Percentiles rank a stretch among this genome's conserved stretches.
These are phyloP conservation scores for Trametes sanguinea DNA, from an alignment of 768 basidiomycete species.

Conservation along the genomic window DNA sequence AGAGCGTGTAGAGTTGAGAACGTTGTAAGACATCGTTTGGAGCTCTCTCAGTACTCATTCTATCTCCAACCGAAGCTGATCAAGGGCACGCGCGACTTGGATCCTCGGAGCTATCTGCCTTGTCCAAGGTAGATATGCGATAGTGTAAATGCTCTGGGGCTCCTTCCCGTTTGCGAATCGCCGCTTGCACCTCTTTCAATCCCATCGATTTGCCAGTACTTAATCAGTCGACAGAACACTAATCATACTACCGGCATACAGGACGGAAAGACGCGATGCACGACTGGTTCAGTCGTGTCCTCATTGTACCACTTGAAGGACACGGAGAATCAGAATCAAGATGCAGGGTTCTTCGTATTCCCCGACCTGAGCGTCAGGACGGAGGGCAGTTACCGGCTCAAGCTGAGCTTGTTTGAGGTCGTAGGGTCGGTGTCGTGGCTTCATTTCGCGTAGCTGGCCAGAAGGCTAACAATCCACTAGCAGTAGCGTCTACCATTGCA, in stretches of 20 bases:
- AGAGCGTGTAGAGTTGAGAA: too few species aligned
- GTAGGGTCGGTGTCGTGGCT: conserved; percentile 65
- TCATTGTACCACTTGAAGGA: conserved; percentile 87
- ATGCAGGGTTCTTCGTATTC: conserved; percentile 95
- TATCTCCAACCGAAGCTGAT: too few species aligned
- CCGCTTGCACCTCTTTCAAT: too few species aligned
- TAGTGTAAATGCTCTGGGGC: too few species aligned
- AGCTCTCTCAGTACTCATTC: too few species aligned
- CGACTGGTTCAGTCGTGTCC: conserved; percentile 88
- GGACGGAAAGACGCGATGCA: conserved; percentile 90
- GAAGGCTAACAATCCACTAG: conserved; percentile 38
- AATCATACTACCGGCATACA: conserved; percentile 28
- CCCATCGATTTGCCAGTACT: too few species aligned
- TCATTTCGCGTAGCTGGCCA: background rate
- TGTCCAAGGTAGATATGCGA: too few species aligned
- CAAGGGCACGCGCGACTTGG: too few species aligned
- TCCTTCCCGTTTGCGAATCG: too few species aligned
- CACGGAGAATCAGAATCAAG: conserved; percentile 56
- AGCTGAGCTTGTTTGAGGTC: conserved; percentile 84
- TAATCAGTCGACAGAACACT: background rate
- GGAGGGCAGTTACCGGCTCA: conserved; percentile 84
- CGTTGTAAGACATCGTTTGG: too few species aligned
- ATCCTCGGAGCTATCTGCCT: too few species aligned
- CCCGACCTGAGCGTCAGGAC: conserved; percentile 91
- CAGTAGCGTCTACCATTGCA: conserved; percentile 86